Conservation (phyloP, 306 rosid genomes). For the Psophocarpus tetragonolobus region DNA sequence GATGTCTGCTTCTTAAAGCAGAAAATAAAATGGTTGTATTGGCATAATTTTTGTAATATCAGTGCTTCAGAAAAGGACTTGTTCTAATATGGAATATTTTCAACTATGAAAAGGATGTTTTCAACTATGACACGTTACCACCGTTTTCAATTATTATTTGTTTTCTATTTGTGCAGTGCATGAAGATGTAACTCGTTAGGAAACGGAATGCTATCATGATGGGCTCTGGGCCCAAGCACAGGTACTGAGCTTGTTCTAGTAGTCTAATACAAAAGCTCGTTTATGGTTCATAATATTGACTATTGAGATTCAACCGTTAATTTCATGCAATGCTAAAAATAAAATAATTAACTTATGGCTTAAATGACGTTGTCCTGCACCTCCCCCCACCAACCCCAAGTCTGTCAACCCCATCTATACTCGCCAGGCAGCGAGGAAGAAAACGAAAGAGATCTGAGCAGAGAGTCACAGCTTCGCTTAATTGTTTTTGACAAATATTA, state of each 20-base stretch:
- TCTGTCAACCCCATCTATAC: too few species aligned
- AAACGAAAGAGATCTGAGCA: too few species aligned
- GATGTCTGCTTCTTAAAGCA: background rate
- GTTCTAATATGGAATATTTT: too few species aligned
- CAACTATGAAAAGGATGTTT: too few species aligned
- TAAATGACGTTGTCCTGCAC: too few species aligned
- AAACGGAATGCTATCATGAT: conserved; percentile 8
- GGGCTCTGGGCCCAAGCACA: conserved; percentile 32
- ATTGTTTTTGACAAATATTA: too few species aligned
- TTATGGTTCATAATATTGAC: background rate
- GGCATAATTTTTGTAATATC: background rate
- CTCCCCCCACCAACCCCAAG: too few species aligned
- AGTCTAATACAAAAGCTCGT: background rate
- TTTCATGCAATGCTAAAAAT: background rate
- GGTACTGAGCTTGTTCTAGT: background rate
- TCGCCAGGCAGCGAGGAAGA: too few species aligned
- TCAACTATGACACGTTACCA: too few species aligned
- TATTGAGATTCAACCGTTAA: background rate
- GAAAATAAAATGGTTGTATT: background rate
- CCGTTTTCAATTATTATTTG: background rate
- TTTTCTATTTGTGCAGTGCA: conserved; percentile 10
- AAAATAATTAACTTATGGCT: background rate
- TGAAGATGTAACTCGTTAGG: background rate
- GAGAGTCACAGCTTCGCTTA: too few species aligned
- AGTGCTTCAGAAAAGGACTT: background rate